A percentile compares a stretch with the other conserved stretches of the same genome.
Conservation (phyloP, 2,329 filamentous ascomycete genomes). For the Rhynchosporium graminicola region DNA sequence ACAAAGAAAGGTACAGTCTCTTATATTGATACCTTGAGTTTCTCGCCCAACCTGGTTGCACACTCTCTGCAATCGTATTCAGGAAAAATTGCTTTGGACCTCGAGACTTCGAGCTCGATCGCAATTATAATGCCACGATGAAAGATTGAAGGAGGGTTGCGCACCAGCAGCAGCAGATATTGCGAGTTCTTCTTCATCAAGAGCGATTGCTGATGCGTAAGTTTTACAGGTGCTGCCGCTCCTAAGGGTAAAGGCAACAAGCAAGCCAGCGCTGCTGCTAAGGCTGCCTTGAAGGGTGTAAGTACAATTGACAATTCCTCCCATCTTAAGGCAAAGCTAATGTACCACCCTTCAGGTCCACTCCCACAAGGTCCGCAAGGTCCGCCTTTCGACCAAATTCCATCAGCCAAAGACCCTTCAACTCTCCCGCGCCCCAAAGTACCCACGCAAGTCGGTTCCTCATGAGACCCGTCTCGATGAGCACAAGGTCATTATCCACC, state of each 20-base stretch:
- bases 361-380: constrained; percentile 88
- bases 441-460: constrained; percentile 92
- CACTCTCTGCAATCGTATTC: constrained; percentile 27
- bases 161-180: constrained; percentile 69
- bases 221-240: constrained; percentile 55
- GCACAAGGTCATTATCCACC: constrained; percentile 97
- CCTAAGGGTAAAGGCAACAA: constrained; percentile 65
- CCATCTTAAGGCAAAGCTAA: constrained; percentile 45
- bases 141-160: constrained; percentile 29
- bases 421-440: constrained; percentile 89
- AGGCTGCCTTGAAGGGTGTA: constrained; percentile 96
- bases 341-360: constrained; percentile 53
- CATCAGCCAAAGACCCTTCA: constrained; percentile 96
- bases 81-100: constrained; percentile 29
- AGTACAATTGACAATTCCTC: constrained; percentile 48
- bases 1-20: constrained; percentile 42
- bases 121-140: constrained; percentile 24
- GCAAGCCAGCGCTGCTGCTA: constrained; percentile 91
- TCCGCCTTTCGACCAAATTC: constrained; percentile 91
- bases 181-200: constrained; percentile 63
- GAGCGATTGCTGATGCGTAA: constrained; percentile 72
- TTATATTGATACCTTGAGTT: constrained; percentile 29
- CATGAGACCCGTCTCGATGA: constrained; percentile 90
- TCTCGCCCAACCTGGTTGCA: constrained; percentile 23
- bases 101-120: constrained; percentile 17